Conservation (phyloP, 495 filamentous ascomycete species). For the Penicillium manginii region DNA sequence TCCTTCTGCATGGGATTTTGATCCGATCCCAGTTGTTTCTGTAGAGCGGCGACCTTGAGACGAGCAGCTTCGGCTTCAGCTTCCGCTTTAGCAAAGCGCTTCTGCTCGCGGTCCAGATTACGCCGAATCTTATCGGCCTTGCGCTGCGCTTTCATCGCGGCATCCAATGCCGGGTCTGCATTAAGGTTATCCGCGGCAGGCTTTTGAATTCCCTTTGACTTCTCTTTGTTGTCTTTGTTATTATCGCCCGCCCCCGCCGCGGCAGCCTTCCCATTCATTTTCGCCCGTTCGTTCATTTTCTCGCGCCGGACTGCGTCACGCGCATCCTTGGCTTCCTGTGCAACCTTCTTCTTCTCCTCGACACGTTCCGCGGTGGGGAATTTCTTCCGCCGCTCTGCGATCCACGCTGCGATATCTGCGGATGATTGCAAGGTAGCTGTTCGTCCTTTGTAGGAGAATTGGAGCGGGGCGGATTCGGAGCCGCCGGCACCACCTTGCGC, state of each 20-base stretch:
- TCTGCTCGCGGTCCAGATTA: conserved; percentile 51
- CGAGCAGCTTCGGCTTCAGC: conserved; percentile 49
- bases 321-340: conserved; percentile 46
- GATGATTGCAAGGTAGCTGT: conserved; percentile 54
- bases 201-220: conserved; percentile 33
- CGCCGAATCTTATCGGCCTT: conserved; percentile 55
- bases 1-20: conserved; percentile 4
- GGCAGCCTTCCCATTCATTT: conserved; percentile 6
- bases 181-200: conserved; percentile 4
- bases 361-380: conserved; percentile 74
- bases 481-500: conserved; percentile 30
- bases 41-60: conserved; percentile 39
- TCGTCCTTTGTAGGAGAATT: conserved; percentile 47
- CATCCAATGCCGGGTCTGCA: conserved; percentile 37
- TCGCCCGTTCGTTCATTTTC: conserved; percentile 35
- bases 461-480: conserved; percentile 33
- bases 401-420: conserved; percentile 77
- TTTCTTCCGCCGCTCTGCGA: conserved; percentile 75
- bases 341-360: conserved; percentile 51
- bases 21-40: conserved; percentile 26
- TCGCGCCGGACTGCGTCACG: conserved; percentile 38
- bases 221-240: conserved; percentile 26
- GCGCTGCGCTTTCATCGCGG: conserved; percentile 46
- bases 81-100: conserved; percentile 51
- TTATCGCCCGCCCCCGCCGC: too few species aligned